phyloP scores from a whole-genome alignment of 2,329 filamentous ascomycete species.

The Metarhizium rileyi region DNA sequence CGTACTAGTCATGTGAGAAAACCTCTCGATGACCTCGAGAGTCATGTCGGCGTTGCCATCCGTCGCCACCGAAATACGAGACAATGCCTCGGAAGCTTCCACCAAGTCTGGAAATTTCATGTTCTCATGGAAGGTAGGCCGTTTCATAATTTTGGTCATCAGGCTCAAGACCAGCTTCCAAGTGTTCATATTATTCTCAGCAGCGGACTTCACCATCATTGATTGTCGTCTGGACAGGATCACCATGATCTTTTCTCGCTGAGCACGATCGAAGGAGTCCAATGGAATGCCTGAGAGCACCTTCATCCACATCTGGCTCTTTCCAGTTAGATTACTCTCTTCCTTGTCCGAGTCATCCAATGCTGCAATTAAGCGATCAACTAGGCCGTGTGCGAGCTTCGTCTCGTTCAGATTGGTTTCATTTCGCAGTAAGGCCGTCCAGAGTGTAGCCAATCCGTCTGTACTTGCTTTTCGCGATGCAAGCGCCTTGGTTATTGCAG shows the following conservation, averaged over 20 bases:
- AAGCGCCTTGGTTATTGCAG: constrained; percentile 16
- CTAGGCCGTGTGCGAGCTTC: constrained; percentile 21
- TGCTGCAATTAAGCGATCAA: constrained; percentile 21
- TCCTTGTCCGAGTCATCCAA: constrained; percentile 20
- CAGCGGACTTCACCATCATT: constrained; percentile 16
- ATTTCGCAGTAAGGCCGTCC: constrained; percentile 24
- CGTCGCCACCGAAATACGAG: constrained; percentile 14
- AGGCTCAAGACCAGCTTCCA: constrained; percentile 34
- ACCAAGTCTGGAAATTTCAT: constrained; percentile 31
- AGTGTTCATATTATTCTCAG: constrained; percentile 16
- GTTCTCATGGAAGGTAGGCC: constrained; percentile 40
- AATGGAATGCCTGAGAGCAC: constrained; percentile 24
- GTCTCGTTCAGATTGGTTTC: constrained; percentile 27
- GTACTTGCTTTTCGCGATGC: constrained; percentile 10
- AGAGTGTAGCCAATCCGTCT: constrained; percentile 14
- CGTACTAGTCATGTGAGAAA: constrained; percentile 20
- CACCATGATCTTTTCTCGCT: constrained; percentile 34
- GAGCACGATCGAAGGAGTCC: constrained; percentile 30
- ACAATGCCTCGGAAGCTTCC: constrained; percentile 23
- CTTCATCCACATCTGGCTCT: constrained; percentile 20
- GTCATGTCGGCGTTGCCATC: constrained; percentile 16
- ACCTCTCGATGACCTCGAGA: constrained; percentile 24
- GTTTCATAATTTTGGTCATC: constrained; percentile 38
- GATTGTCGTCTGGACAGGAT: constrained; percentile 19
- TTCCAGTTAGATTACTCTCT: constrained; percentile 22